Evolutionary conservation across 2,329 filamentous ascomycete species (phyloP), one percentile per base, ranked within the genome.

Genomic region (Fusarium sp.): DNA sequence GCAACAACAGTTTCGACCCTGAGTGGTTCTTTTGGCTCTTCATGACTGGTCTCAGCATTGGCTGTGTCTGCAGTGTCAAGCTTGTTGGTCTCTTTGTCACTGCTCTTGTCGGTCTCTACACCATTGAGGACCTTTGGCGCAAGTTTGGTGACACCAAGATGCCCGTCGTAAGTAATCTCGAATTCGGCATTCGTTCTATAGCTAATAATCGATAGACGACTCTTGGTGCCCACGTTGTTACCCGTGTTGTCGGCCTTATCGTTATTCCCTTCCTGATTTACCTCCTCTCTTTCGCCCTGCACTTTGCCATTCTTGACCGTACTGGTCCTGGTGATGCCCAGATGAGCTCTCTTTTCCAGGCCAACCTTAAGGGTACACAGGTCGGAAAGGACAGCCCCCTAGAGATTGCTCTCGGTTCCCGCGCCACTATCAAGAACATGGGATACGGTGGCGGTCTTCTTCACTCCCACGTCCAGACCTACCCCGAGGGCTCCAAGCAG

Each of bases 311-410:
- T 67, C 87, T 99, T 60, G 93, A 96, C 79, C 95, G 93, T 81
- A 95, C 91, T 74, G 96, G 96, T 20, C 96, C 96, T 9, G 96
- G 96, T 55, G 96, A 99, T 83, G 96, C 96, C n/a, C 96, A 99
- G 81, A 99, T 99, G 96, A 97, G 94, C 83, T 99, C 96, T 26
- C 88, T 99, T 50, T 99, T 99, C 87, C 96, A 99, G 79, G 96
- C 96, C 47, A 99, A 99, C 77, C 86, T 99, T 37, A 90, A 89
- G 74, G 96, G 96, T 26, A 98, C 95, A 13, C 92, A 96, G 69
- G 95, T 99, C 65, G 95, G 95, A 76, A 94, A 93, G 79, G 92
- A 97, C 79, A 97, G 94, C 76, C 96, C 96, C 22, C 86, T 99
- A 17, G 96, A 99, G 77, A 85, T 99, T 69, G 95, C 94, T 7